Evolutionary conservation across 1,284 basidiomycete genomes (phyloP).

Genomic region (Austropuccinia psidii): DNA sequence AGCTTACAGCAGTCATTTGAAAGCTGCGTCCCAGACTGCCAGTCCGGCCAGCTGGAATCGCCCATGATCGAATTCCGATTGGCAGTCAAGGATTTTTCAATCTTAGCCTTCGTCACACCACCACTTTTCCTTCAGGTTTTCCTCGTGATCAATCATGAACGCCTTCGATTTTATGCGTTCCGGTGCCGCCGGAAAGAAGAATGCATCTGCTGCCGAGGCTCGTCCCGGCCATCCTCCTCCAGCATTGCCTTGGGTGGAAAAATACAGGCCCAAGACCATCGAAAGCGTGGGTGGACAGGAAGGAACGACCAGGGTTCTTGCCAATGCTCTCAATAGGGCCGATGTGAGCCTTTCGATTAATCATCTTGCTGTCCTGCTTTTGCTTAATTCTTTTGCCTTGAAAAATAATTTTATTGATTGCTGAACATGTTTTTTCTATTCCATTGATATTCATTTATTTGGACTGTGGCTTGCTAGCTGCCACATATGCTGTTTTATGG

Average conservation of each 20-base stretch:
- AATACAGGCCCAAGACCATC: constrained; percentile 55
- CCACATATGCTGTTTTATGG: constrained; percentile 99
- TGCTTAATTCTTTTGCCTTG: constrained; percentile 26
- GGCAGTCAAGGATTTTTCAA: background rate
- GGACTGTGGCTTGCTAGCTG: constrained; percentile 56
- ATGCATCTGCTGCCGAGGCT: constrained; percentile 55
- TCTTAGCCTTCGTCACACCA: constrained; percentile 1
- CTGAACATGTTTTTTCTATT: background rate
- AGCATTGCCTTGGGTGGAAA: constrained; percentile 93
- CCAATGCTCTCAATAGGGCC: constrained; percentile 19
- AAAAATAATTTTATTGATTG: background rate
- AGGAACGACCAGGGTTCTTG: constrained; percentile 68
- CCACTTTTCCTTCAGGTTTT: background rate
- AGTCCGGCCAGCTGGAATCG: too few relatives aligned
- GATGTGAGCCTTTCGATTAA: constrained; percentile 11
- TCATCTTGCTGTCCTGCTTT: too few relatives aligned
- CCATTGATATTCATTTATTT: background rate
- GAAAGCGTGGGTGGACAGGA: constrained; percentile 90
- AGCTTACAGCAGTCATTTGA: too few relatives aligned
- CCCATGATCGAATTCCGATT: background rate
- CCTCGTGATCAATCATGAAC: constrained; percentile 34
- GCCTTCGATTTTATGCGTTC: constrained; percentile 29
- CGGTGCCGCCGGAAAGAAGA: constrained; percentile 24
- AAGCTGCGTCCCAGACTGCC: too few relatives aligned
- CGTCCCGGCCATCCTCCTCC: constrained; percentile 52